Conservation (phyloP, 192 early-diverging fungal genomes). For the Nowakowskiella sp. region DNA sequence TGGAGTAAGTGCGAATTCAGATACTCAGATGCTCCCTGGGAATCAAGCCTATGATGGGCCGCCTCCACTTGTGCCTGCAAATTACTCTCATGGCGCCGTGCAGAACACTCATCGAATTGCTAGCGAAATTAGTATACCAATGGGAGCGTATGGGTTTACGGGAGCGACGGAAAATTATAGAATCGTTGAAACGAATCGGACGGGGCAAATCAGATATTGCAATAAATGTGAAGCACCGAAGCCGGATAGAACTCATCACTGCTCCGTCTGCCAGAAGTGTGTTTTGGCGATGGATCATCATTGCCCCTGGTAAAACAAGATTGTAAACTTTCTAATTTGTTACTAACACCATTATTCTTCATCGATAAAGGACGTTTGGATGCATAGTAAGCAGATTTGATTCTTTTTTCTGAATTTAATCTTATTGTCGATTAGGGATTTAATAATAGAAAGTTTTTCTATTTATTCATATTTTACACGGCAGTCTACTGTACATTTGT, state of each 20-base stretch:
- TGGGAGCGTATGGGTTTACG: no score
- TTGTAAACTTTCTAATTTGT: conserved; percentile 38
- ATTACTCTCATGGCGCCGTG: conserved; percentile 7
- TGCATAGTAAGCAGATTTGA: background rate
- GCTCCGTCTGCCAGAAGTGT: conserved; percentile 30
- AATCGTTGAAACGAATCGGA: conserved; percentile 29
- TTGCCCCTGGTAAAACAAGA: conserved; percentile 40
- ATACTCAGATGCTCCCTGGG: no score
- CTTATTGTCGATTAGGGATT: background rate
- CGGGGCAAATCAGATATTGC: conserved; percentile 35
- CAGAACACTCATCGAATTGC: no score
- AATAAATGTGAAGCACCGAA: conserved; percentile 36
- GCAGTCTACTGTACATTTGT: conserved; percentile 28
- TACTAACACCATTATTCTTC: background rate
- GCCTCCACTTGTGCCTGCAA: no score
- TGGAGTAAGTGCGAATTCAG: no score
- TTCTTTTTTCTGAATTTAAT: background rate
- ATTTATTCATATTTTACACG: conserved; percentile 28
- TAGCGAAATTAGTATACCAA: no score
- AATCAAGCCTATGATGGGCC: no score
- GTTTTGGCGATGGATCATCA: conserved; percentile 42
- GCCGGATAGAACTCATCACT: conserved; percentile 45
- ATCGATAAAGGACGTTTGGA: background rate
- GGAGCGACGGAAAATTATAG: no score
- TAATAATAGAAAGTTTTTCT: background rate